Conservation (phyloP, 78 protist species). For the Polysphondylium violaceum region DNA sequence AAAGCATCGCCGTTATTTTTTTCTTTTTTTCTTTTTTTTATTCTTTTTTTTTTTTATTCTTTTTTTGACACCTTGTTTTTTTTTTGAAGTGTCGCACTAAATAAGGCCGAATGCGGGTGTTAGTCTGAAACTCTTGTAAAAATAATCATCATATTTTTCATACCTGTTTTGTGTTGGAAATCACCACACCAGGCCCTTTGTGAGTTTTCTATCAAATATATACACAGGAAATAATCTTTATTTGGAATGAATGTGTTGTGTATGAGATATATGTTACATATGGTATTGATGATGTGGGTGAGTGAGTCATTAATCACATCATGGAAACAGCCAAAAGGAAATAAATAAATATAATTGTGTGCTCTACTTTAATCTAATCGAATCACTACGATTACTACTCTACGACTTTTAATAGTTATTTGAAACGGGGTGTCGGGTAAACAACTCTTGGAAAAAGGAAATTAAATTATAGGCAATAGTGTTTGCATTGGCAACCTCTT, state of each 20-base stretch:
- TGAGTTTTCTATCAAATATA: too few relatives aligned
- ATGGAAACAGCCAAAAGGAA: not conserved
- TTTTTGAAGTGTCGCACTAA: too few relatives aligned
- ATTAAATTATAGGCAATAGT: constrained; percentile 41
- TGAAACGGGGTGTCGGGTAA: constrained; percentile 1
- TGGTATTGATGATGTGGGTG: not conserved
- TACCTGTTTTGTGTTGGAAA: too few relatives aligned
- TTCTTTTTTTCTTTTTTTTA: too few relatives aligned
- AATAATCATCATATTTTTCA: too few relatives aligned
- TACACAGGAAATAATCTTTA: not conserved
- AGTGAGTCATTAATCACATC: not conserved
- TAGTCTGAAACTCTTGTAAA: too few relatives aligned
- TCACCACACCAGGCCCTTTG: too few relatives aligned
- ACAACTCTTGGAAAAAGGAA: constrained; percentile 37
- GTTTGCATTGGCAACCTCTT: constrained; percentile 49
- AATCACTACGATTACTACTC: too few relatives aligned
- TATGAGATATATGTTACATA: not conserved
- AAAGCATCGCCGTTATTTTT: too few relatives aligned
- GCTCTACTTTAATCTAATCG: not conserved
- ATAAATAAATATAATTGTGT: not conserved
- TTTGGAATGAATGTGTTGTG: not conserved
- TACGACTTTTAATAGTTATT: not conserved
- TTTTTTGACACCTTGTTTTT: too few relatives aligned
- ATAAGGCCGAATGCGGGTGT: too few relatives aligned
- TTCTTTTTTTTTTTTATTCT: too few relatives aligned